phyloP scores from a whole-genome alignment of 2,329 filamentous ascomycete species.

The Colletotrichum filicis region DNA sequence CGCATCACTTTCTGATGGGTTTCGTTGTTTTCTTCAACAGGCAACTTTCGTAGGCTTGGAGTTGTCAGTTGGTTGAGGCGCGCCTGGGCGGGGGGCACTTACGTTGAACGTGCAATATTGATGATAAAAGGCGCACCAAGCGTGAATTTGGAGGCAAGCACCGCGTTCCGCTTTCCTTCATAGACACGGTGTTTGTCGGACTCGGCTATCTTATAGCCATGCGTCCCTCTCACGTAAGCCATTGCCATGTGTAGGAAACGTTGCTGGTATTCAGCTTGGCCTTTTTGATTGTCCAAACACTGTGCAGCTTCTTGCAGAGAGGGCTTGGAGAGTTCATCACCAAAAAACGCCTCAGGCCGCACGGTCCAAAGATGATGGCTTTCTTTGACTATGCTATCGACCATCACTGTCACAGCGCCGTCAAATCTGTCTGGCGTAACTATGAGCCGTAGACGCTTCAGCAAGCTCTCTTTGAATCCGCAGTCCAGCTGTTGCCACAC shows the following conservation, averaged over 20 bases:
- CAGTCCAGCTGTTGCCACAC: not conserved
- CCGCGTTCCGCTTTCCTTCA: not conserved
- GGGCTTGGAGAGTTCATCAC: too few relatives aligned
- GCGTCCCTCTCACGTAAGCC: not conserved
- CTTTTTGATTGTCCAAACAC: not conserved
- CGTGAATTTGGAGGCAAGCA: not conserved
- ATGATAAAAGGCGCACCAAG: not conserved
- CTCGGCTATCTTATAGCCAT: not conserved
- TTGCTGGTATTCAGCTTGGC: not conserved
- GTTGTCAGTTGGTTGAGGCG: not conserved
- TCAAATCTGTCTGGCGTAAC: not conserved
- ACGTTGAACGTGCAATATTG: not conserved
- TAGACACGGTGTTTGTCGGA: not conserved
- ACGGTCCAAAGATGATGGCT: too few relatives aligned
- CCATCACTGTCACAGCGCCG: not conserved
- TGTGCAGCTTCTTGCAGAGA: not conserved
- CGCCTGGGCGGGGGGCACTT: not conserved
- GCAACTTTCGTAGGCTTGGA: not conserved
- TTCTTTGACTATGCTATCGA: too few relatives aligned
- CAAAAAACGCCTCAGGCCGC: too few relatives aligned
- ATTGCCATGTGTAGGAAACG: not conserved
- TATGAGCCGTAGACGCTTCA: not conserved
- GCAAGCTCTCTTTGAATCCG: not conserved
- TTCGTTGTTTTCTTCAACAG: not conserved
- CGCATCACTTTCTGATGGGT: not conserved